Percentiles rank a stretch among this genome's conserved stretches.
Conservation (phyloP, 257 asterid genomes). For the Solanum corneliomulleri region DNA sequence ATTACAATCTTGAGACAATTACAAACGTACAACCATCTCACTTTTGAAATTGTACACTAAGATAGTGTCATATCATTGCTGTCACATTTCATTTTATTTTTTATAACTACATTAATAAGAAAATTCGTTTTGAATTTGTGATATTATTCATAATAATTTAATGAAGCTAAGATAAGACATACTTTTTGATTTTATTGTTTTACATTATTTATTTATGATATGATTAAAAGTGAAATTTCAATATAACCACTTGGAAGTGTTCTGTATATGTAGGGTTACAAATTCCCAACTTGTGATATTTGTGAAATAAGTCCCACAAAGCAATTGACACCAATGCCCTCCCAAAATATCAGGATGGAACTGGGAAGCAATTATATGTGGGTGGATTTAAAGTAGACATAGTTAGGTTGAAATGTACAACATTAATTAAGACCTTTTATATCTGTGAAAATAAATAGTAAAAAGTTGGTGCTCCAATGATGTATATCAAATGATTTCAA, state of each 20-base stretch:
- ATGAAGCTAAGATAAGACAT: background rate
- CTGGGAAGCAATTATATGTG: background rate
- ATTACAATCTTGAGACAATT: background rate
- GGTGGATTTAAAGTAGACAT: background rate
- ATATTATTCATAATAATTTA: background rate
- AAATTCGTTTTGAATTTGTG: background rate
- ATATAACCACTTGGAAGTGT: background rate
- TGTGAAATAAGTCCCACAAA: background rate
- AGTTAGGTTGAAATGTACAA: background rate
- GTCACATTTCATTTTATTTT: background rate
- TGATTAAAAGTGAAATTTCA: background rate
- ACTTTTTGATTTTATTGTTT: background rate
- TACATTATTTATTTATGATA: background rate
- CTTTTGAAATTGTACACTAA: background rate
- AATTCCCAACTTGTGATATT: background rate
- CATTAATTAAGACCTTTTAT: background rate
- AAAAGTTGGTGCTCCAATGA: background rate
- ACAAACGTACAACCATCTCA: background rate
- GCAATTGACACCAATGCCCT: background rate
- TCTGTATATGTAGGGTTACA: background rate
- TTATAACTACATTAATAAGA: background rate
- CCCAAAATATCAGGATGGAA: background rate
- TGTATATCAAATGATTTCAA: background rate
- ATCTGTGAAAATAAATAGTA: too few species aligned
- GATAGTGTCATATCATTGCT: background rate